Evolutionary conservation across 2,329 filamentous ascomycete genomes (phyloP).

Genomic region (Triangularia setosa): DNA sequence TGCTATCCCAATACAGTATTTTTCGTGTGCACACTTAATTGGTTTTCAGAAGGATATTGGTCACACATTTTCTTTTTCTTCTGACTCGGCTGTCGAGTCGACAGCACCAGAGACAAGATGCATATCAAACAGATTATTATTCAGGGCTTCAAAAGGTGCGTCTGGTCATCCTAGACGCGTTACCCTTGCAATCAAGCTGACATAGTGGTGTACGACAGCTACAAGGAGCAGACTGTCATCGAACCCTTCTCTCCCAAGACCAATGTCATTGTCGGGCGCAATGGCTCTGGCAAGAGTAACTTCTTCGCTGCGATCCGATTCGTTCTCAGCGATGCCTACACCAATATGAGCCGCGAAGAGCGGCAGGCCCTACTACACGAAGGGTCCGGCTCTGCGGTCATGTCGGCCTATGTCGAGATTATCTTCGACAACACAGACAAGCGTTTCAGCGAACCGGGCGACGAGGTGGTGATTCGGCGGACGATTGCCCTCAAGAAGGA

Average conservation of each 20-base stretch:
- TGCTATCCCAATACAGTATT: neutral
- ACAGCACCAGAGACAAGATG: conserved; percentile 53
- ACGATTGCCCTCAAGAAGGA: conserved; percentile 98
- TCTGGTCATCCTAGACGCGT: neutral
- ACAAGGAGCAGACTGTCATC: conserved; percentile 99
- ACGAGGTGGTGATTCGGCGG: conserved; percentile 83
- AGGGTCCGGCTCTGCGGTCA: conserved; percentile 93
- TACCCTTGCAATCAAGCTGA: conserved; percentile 7
- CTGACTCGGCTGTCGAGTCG: conserved; percentile 25
- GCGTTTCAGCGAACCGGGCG: conserved; percentile 87
- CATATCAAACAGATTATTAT: conserved; percentile 99
- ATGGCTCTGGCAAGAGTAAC: conserved; percentile 98
- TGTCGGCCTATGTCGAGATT: conserved; percentile 99
- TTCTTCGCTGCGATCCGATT: conserved; percentile 99
- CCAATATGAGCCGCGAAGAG: conserved; percentile 91
- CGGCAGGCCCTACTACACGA: conserved; percentile 95
- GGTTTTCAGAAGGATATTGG: neutral
- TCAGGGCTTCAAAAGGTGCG: conserved; percentile 96
- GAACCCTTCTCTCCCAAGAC: conserved; percentile 96
- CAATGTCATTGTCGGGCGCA: conserved; percentile 98
- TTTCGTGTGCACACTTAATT: conserved; percentile 12
- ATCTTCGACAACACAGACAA: conserved; percentile 98
- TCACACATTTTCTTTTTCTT: neutral
- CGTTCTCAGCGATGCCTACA: conserved; percentile 96
- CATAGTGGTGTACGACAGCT: conserved; percentile 52